Conservation (phyloP, 2,329 filamentous ascomycete species). For the Monosporascus sp. region DNA sequence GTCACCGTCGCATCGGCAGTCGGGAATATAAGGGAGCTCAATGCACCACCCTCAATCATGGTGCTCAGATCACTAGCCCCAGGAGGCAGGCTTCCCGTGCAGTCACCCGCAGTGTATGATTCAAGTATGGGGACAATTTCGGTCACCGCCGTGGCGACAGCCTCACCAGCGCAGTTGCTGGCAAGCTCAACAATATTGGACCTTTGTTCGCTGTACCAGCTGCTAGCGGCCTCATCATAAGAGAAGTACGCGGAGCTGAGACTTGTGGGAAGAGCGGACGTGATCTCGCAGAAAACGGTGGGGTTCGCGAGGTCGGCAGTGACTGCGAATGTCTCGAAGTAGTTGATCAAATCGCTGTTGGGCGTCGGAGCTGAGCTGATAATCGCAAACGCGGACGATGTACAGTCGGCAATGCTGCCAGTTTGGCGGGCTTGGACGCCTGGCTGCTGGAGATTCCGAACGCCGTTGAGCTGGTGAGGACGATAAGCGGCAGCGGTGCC, state of each 20-base stretch:
- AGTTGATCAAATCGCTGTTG: constrained; percentile 1
- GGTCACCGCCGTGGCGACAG: constrained; percentile 1
- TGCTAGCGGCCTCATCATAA: constrained; percentile 12
- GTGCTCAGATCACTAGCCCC: background rate
- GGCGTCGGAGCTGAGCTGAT: constrained; percentile 6
- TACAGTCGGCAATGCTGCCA: constrained; percentile 3
- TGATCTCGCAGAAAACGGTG: constrained; percentile 7
- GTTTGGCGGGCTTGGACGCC: constrained; percentile 1
- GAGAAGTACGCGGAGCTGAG: constrained; percentile 10
- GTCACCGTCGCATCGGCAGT: too few species aligned
- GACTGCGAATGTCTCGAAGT: constrained; percentile 3
- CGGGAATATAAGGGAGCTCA: too few species aligned
- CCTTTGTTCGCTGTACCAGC: constrained; percentile 12
- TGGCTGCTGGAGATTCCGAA: constrained; percentile 10
- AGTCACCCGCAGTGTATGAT: constrained; percentile 1
- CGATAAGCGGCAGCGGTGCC: constrained; percentile 11
- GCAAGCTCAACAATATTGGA: constrained; percentile 5
- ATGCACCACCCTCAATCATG: too few species aligned
- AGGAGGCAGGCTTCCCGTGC: background rate
- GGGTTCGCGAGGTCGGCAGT: constrained; percentile 8
- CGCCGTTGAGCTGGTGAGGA: constrained; percentile 8
- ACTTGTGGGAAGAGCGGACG: constrained; percentile 8
- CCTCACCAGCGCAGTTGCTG: constrained; percentile 5
- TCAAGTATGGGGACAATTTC: constrained; percentile 2
- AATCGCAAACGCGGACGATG: constrained; percentile 2